Evolutionary conservation across 2,329 filamentous ascomycete species (phyloP), one percentile per base, ranked within the genome.

Genomic region (Alternaria arbusti): DNA sequence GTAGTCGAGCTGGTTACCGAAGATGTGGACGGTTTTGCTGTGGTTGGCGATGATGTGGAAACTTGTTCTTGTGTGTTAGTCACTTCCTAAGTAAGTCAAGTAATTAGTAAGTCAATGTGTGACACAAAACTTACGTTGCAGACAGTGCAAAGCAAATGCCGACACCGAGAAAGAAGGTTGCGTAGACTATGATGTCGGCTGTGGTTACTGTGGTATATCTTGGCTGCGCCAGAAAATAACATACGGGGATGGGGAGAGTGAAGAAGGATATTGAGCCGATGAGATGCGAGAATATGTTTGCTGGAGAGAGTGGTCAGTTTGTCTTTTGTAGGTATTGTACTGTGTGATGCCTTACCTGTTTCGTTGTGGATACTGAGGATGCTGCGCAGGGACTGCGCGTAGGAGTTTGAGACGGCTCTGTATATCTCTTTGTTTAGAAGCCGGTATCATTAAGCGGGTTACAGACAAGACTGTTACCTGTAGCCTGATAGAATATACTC

Each of bases 1-100:
- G 22, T 58, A 58, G 32, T 58, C 46, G 11, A 58, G 46, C 17
- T 58, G 46, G 4, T 51, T 51, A 43, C 56, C 56, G 12, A 58
- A 58, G 22, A 51, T 4, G 6, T 58, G 46, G 7, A 58, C n/a
- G 17, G 1, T 58, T 17, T 51, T 9, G 30, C 56, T 58, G 45
- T 58, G 32, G 23, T 58, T 58, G 32, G 12, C 11, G 32, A 51
- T 10, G 30, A 58, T 11, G 20, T 51, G 56, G n/a, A 58, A 58
- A 17, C 56, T 58, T 12, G 5, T 2, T 20, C 20, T 12, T 23
- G 7, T 3, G 13, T 58, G 32, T 36, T 28, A 28, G 26, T 2
- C n/a, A 43, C 13, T 20, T 20, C 20, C 20, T 20, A 20, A 20
- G 20, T 20, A 20, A 20, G 20, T 20, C 20, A 20, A 20, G 20